Evolutionary conservation across 1,284 basidiomycete species (phyloP), one percentile per base, ranked within the genome.

Genomic region (Trametes hirsuta): DNA sequence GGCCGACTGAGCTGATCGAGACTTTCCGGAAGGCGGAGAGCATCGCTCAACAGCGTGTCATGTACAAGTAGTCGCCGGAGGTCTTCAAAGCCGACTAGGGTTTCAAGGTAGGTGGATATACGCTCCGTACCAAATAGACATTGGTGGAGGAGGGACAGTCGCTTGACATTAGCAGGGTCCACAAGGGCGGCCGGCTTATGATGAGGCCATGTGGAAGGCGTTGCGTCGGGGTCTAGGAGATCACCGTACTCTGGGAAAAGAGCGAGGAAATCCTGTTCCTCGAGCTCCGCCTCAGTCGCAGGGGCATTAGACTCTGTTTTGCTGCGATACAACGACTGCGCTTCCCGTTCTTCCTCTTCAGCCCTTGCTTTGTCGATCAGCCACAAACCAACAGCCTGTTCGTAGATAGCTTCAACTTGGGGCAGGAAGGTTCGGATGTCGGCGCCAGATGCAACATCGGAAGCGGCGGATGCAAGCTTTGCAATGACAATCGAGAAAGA

Each of bases 161-260:
- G 66, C 12, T 67, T 63, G 53, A 74, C 48, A 52, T 59, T 49
- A 64, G 48, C 21, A 54, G 52, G n/a, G 24, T 51, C 49, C 15
- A 64, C 42, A 41, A 64, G 61, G 24, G 53, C 15, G 15, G 40
- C 41, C 10, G 45, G 24, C 48, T 64, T 64, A 14, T 25, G 46
- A n/a, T 37, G 42, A 39, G 41, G 18, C 47, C 41, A 25, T 21
- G 8, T 35, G 24, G 50, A 22, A 4, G 40, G 12, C 21, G 51
- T 44, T 5, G 55, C 30, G 10, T 61, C 45, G 1, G 71, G 63
- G 22, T 81, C 76, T 11, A 90, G 74, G 24, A 82, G 81, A 55
- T 90, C 83, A 46, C 89, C 90, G 69, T 90, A 98, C 21, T 87
- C 85, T 2, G 96, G 95, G 75, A 98, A 98, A 47, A 97, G 74